Evolutionary conservation across 345 rosid species (phyloP).

Genomic region (Citrus mangshanensis): DNA sequence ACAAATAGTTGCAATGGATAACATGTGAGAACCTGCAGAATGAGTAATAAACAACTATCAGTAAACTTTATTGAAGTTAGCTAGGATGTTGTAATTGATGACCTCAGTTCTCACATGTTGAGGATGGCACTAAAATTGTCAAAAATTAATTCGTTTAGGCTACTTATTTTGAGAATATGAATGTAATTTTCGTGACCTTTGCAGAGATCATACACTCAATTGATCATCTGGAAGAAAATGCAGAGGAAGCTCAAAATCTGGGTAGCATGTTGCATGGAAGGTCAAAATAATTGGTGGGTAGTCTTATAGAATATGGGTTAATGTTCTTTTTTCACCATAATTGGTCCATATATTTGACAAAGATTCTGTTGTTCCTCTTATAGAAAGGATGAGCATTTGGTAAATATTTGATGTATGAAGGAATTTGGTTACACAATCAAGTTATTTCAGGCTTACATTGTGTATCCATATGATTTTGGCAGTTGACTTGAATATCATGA

Average conservation of each 20-base stretch:
- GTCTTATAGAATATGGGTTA: not conserved
- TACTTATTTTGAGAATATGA: not conserved
- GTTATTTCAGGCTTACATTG: not conserved
- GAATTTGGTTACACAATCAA: not conserved
- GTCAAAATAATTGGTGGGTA: not conserved
- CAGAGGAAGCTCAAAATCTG: not conserved
- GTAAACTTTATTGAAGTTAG: not conserved
- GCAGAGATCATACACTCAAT: not conserved
- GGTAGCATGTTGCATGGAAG: too few relatives aligned
- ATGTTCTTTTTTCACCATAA: not conserved
- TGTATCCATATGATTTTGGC: not conserved
- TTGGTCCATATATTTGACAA: not conserved
- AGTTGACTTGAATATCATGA: not conserved
- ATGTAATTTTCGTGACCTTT: not conserved
- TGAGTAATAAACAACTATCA: not conserved
- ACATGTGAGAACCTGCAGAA: slow-evolving; percentile 1
- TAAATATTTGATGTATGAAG: not conserved
- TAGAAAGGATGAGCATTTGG: not conserved
- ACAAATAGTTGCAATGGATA: not conserved
- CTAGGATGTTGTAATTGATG: not conserved
- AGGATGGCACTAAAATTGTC: not conserved
- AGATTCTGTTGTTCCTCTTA: not conserved
- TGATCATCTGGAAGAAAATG: not conserved
- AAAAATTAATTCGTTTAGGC: not conserved
- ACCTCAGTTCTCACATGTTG: not conserved